Conservation (phyloP, 225 moss, liverwort and hornwort genomes). For the Thuidium tamariscinum region DNA sequence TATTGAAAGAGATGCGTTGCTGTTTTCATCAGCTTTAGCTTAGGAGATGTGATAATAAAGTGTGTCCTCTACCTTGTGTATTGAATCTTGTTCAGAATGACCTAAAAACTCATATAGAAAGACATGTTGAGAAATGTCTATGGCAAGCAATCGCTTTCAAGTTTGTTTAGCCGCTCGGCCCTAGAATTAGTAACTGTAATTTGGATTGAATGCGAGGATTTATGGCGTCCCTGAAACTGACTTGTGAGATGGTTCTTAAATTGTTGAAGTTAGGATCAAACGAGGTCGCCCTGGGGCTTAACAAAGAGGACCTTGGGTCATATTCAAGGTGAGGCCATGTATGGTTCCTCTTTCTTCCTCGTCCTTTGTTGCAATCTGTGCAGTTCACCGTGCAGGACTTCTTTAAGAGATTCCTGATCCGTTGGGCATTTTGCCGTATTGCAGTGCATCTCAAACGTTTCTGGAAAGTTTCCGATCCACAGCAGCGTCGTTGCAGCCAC, state of each 20-base stretch:
- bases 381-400: background rate
- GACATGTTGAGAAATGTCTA: background rate
- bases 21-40: background rate
- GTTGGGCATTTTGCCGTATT: background rate
- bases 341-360: background rate
- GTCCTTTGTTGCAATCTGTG: background rate
- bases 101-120: background rate
- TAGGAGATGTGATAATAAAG: background rate
- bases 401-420: background rate
- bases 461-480: constrained; percentile 40
- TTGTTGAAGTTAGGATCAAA: constrained; percentile 46
- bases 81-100: background rate
- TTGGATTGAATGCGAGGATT: background rate
- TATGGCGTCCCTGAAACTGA: background rate
- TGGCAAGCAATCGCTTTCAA: background rate
- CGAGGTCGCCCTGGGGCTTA: constrained; percentile 42
- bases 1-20: background rate
- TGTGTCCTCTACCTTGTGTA: background rate
- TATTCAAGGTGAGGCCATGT: constrained; percentile 44
- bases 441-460: constrained; percentile 52
- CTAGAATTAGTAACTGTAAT: background rate
- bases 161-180: background rate
- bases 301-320: constrained; percentile 55
- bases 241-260: background rate
- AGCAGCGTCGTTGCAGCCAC: constrained; percentile 48